Conservation (phyloP, 345 rosid genomes). For the Citrus australasica region DNA sequence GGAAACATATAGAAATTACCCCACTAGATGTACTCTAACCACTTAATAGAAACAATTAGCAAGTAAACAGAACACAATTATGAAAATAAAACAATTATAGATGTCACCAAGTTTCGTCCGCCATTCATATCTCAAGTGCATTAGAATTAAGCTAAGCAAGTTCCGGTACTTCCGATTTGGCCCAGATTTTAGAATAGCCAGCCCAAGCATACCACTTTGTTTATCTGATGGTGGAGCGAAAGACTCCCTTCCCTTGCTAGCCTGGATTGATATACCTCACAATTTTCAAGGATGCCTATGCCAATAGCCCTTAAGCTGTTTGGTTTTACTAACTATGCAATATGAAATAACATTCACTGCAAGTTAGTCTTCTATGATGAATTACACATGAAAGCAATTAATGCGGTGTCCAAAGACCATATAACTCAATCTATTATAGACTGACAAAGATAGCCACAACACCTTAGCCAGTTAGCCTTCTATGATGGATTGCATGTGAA, state of each 20-base stretch:
- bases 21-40: neutral
- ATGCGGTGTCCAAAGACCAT: neutral
- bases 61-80: neutral
- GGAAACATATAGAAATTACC: neutral
- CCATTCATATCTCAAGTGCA: neutral
- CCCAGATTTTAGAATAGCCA: neutral
- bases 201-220: neutral
- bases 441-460: neutral
- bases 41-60: neutral
- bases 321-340: neutral
- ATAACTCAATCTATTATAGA: neutral
- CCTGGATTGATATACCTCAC: neutral
- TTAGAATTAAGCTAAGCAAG: neutral
- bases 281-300: neutral
- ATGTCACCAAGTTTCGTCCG: neutral
- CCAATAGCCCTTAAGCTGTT: neutral
- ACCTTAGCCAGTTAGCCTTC: neutral
- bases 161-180: neutral
- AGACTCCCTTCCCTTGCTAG: neutral
- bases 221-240: neutral
- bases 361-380: neutral
- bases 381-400: neutral
- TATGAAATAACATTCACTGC: neutral
- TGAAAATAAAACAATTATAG: neutral
- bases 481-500: neutral